Evolutionary conservation across 768 basidiomycete species (phyloP).

Genomic region (Lepiota brunneoincarnata): DNA sequence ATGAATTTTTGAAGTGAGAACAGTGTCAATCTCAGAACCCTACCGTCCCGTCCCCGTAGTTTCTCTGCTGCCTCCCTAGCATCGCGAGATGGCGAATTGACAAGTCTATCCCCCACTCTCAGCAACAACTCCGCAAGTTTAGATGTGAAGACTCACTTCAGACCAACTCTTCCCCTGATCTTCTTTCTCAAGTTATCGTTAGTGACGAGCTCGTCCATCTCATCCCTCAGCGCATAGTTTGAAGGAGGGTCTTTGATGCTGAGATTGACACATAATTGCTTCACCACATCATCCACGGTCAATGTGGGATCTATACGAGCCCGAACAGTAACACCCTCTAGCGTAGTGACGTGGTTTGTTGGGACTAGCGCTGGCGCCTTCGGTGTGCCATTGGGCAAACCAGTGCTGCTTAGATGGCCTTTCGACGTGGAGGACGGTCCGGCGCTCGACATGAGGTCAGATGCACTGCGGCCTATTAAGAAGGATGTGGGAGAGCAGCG

Average conservation of each 20-base stretch:
- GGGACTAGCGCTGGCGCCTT: slow-evolving; percentile 60
- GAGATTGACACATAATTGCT: slow-evolving; percentile 78
- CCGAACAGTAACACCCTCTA: slow-evolving; percentile 71
- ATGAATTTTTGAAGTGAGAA: slow-evolving; percentile 82
- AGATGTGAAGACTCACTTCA: slow-evolving; percentile 55
- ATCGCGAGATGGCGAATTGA: slow-evolving; percentile 77
- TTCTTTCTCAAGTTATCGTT: slow-evolving; percentile 83
- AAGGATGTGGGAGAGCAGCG: slow-evolving; percentile 8
- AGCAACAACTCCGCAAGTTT: slow-evolving; percentile 4
- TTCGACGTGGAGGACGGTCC: slow-evolving; percentile 27
- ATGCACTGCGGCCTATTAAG: slow-evolving; percentile 5
- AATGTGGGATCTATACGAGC: slow-evolving; percentile 84
- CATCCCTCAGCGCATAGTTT: slow-evolving; percentile 78
- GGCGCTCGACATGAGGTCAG: slow-evolving; percentile 26
- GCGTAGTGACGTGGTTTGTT: slow-evolving; percentile 81
- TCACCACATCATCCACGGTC: slow-evolving; percentile 81
- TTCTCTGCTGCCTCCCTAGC: slow-evolving; percentile 75
- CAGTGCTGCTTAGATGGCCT: slow-evolving; percentile 26
- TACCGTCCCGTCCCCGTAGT: slow-evolving; percentile 57
- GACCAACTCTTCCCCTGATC: slow-evolving; percentile 72
- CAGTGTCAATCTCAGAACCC: slow-evolving; percentile 61
- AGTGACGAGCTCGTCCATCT: slow-evolving; percentile 80
- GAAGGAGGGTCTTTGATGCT: slow-evolving; percentile 72
- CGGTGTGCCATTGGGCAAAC: slow-evolving; percentile 34
- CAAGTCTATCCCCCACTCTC: slow-evolving; percentile 49